These are phyloP conservation scores for Ophiostoma sp. DNA, from an alignment of 2,329 filamentous ascomycete genomes.

Conservation along the genomic window DNA sequence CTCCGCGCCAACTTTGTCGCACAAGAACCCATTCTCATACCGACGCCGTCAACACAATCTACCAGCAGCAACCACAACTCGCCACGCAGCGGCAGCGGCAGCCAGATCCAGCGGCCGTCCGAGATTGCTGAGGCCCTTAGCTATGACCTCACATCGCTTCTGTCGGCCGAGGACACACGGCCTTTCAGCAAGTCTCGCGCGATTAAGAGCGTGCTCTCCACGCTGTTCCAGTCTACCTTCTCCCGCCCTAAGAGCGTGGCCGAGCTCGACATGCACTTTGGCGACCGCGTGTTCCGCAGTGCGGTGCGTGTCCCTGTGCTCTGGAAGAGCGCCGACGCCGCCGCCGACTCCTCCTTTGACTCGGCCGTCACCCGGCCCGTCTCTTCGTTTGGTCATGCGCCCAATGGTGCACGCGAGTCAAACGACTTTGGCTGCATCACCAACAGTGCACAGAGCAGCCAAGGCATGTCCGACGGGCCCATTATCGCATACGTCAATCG, in stretches of 20 bases:
- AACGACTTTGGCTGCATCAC: slow-evolving; percentile 28
- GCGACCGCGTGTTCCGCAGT: slow-evolving; percentile 46
- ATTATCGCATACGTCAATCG: slow-evolving; percentile 52
- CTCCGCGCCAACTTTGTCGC: slow-evolving; percentile 51
- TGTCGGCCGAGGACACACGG: slow-evolving; percentile 39
- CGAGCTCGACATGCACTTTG: slow-evolving; percentile 54
- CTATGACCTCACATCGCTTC: slow-evolving; percentile 46
- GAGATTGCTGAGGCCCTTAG: slow-evolving; percentile 46
- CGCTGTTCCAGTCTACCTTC: slow-evolving; percentile 44
- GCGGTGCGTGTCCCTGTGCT: slow-evolving; percentile 51
- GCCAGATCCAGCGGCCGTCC: slow-evolving; percentile 43
- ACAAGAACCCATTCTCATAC: slow-evolving; percentile 41
- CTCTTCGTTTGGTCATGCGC: slow-evolving; percentile 35
- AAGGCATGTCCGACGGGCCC: slow-evolving; percentile 35
- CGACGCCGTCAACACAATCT: not conserved
- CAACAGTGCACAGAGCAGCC: slow-evolving; percentile 30
- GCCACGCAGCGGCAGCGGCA: not conserved
- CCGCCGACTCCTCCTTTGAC: slow-evolving; percentile 37
- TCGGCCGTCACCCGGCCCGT: slow-evolving; percentile 39
- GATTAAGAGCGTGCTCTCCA: slow-evolving; percentile 47
- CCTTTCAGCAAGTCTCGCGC: slow-evolving; percentile 43
- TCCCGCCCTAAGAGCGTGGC: slow-evolving; percentile 37
- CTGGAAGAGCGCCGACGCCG: slow-evolving; percentile 47
- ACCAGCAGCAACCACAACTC: not conserved
- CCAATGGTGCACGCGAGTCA: slow-evolving; percentile 28